Evolutionary conservation across 106 monocot species (phyloP), one percentile per base, ranked within the genome.

Genomic region (Triglochin maritima): DNA sequence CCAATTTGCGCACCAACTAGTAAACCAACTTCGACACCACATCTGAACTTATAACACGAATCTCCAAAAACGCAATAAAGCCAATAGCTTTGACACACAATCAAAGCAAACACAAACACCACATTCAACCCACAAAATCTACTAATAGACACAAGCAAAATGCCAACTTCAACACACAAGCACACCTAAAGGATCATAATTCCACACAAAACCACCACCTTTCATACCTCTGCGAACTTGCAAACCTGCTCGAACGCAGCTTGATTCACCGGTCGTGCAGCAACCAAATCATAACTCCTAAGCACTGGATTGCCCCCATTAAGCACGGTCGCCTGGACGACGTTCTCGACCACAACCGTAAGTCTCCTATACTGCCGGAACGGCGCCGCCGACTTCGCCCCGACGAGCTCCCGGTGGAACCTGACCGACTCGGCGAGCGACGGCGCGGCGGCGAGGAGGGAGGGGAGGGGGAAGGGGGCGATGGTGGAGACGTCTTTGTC

Each of bases 211-310:
- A 29, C 29, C 1, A 29, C 29, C 29, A 29, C 9, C 17, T 68
- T 46, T 8, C 71, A 17, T 46, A 89, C 94, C 70, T 96, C 86
- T 1, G 84, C 75, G 29, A 62, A 56, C 60, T 81, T 79, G 84
- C 94, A 94, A 7, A 72, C 79, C 66, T 81, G 76, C 15, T 96
- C 85, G 46, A 96, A 88, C 2, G 81, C 85, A 17, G 52, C 63
- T 74, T 87, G 85, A 50, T 79, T 87, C 50, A 80, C 49, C 2
- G 87, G 90, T 62, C 81, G 71, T 5, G 71, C 82, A 0, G 87
- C 90, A 3, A 90, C 85, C 13, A 95, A 49, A 68, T 90, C 85
- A 47, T 96, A 96, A 14, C 75, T 45, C 59, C 9, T 29, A 46
- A 90, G 70, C 7, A 92, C 63, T 29, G 68, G 60, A 42, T 74